phyloP scores from a whole-genome alignment of 139 green algal species.

The Tetradesmus obliquus region DNA sequence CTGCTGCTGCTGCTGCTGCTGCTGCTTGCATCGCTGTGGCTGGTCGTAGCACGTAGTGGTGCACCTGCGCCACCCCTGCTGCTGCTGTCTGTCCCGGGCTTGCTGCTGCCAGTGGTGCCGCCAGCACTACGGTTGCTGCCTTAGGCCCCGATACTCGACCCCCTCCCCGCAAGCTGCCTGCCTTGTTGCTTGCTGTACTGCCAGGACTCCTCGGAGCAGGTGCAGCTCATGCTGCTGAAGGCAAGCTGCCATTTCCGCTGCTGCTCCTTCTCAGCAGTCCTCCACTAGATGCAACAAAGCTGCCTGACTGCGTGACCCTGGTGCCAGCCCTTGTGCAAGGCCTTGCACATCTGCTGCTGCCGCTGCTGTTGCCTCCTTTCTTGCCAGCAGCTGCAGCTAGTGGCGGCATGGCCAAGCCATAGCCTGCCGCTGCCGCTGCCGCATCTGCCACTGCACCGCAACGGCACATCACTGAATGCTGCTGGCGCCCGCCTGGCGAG shows the following conservation, averaged over 20 bases:
- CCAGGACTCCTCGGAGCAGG: neutral
- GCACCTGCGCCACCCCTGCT: neutral
- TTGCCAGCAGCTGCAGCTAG: neutral
- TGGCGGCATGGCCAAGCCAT: neutral
- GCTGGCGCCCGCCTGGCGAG: neutral
- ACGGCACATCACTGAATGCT: neutral
- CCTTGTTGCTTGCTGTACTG: neutral
- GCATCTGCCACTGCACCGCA: neutral
- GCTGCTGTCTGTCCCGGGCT: neutral
- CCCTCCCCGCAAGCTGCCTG: neutral
- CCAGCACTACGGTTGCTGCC: neutral
- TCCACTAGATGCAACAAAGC: neutral
- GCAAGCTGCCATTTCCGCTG: neutral
- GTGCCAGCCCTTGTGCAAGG: neutral
- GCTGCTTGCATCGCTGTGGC: neutral
- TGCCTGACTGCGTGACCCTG: neutral
- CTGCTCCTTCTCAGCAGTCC: neutral
- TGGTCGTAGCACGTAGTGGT: neutral
- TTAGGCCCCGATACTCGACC: no score
- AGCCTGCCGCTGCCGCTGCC: neutral
- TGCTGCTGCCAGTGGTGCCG: slow-evolving; percentile 2
- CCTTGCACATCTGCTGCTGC: neutral
- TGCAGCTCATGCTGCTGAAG: neutral
- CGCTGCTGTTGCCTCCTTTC: neutral
- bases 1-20: neutral